Conservation (phyloP, 805 yeast species). For the Blastobotrys americana region DNA sequence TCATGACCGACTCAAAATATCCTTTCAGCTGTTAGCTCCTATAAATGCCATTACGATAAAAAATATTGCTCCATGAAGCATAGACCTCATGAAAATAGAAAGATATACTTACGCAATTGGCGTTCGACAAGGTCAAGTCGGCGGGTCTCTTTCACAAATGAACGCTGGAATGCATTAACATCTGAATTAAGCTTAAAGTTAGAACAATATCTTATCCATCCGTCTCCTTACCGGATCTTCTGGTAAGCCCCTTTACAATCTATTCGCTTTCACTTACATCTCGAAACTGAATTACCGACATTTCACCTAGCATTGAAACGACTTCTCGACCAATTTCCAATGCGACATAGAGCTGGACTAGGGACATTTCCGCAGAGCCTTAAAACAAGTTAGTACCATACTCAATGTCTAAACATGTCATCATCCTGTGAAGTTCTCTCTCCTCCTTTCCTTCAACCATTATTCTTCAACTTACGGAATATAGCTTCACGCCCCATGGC, state of each 20-base stretch:
- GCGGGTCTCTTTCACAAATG: conserved; percentile 81
- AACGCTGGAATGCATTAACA: conserved; percentile 75
- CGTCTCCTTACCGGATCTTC: neutral
- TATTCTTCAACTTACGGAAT: conserved; percentile 18
- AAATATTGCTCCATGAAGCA: neutral
- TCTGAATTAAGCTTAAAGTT: conserved; percentile 49
- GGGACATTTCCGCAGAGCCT: conserved; percentile 96
- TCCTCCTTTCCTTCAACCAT: neutral
- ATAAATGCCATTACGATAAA: too few species aligned
- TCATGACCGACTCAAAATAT: conserved; percentile 27
- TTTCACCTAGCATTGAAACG: conserved; percentile 72
- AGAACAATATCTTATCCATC: neutral
- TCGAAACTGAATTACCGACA: conserved; percentile 78
- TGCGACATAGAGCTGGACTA: conserved; percentile 85
- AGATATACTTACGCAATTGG: conserved; percentile 54
- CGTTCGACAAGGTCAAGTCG: conserved; percentile 75
- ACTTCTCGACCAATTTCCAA: conserved; percentile 82
- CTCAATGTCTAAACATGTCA: neutral
- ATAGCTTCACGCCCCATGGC: conserved; percentile 19
- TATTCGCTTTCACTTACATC: conserved; percentile 38
- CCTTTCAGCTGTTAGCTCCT: too few species aligned
- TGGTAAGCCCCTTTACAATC: neutral
- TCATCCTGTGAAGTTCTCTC: conserved; percentile 1
- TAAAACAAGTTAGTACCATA: too few species aligned
- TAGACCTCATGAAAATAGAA: neutral